phyloP scores from a whole-genome alignment of 495 filamentous ascomycete species.

The Aspergillus panamensis region DNA sequence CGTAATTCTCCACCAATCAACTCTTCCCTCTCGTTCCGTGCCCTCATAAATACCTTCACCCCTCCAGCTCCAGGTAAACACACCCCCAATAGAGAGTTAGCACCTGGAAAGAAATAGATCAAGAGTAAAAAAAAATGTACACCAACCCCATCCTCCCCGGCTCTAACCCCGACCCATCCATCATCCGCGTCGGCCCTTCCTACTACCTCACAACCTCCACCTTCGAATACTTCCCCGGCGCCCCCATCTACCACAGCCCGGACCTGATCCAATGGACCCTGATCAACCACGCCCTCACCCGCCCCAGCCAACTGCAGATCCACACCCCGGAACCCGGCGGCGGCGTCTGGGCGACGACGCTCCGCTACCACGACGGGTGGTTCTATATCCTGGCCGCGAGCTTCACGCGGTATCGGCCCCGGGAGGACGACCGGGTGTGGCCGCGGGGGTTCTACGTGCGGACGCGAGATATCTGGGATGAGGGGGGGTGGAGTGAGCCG shows the following conservation, averaged over 20 bases:
- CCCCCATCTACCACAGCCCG: conserved; percentile 45
- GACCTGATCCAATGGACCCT: conserved; percentile 47
- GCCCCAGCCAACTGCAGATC: conserved; percentile 59
- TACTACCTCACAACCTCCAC: conserved; percentile 47
- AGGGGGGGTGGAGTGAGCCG: conserved; percentile 45
- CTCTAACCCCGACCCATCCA: conserved; percentile 44
- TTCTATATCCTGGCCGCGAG: conserved; percentile 44
- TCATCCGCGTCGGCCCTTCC: conserved; percentile 34
- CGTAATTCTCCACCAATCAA: not conserved
- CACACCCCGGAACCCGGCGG: conserved; percentile 50
- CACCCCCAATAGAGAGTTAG: not conserved
- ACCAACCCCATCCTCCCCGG: conserved; percentile 39
- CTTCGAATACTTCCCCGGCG: conserved; percentile 48
- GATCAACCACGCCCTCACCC: conserved; percentile 55
- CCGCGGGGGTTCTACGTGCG: conserved; percentile 48
- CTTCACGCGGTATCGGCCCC: conserved; percentile 42
- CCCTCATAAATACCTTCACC: not conserved
- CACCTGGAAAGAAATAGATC: not conserved
- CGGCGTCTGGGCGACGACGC: conserved; percentile 45
- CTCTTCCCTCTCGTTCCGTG: not conserved
- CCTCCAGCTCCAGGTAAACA: not conserved
- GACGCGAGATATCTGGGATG: conserved; percentile 47
- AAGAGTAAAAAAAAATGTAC: conserved; percentile 19
- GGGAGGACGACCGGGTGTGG: conserved; percentile 41
- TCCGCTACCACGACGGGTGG: conserved; percentile 35